phyloP scores from a whole-genome alignment of 179 eudicot species.

The Sideroxylon spinosum region DNA sequence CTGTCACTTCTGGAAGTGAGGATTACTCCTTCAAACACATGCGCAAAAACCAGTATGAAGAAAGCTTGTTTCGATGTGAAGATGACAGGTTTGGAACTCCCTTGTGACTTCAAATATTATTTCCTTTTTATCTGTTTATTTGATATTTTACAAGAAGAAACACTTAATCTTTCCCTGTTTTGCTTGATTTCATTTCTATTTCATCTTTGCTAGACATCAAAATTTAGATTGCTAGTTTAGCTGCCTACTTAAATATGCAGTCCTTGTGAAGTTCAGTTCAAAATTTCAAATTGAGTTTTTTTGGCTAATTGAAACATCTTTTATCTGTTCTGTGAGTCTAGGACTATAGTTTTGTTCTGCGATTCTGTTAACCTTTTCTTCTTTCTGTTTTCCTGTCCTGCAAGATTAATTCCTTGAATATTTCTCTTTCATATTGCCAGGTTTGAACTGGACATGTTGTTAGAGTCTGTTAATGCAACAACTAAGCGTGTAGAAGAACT shows the following conservation, averaged over 20 bases:
- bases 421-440: constrained; percentile 28
- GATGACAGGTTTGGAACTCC: constrained; percentile 69
- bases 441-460: constrained; percentile 89
- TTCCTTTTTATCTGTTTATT: neutral
- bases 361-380: neutral
- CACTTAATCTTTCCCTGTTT: neutral
- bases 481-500: constrained; percentile 68
- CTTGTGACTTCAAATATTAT: neutral
- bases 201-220: neutral
- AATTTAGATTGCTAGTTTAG: neutral
- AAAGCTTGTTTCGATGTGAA: constrained; percentile 88
- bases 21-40: constrained; percentile 90
- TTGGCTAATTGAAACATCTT: too few relatives aligned
- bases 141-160: neutral
- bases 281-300: neutral
- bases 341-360: neutral
- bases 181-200: neutral
- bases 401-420: neutral
- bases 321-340: neutral
- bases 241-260: neutral
- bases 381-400: too few relatives aligned
- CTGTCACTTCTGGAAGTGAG: constrained; percentile 93
- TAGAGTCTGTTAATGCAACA: constrained; percentile 74
- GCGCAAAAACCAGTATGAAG: constrained; percentile 91
- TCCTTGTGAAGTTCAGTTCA: neutral